phyloP scores from a whole-genome alignment of 306 rosid species.

The Leucaena leucocephala region DNA sequence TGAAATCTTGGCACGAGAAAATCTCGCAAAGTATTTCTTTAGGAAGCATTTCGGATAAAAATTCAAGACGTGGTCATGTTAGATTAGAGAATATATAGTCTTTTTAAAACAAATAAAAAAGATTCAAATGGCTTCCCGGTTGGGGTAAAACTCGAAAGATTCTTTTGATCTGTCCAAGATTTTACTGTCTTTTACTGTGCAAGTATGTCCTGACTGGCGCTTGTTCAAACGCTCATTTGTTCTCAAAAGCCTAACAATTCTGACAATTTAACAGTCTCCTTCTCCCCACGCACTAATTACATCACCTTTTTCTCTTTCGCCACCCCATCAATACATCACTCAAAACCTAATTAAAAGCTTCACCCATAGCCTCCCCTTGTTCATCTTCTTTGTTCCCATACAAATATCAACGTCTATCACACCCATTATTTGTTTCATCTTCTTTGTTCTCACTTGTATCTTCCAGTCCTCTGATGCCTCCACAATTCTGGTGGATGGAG shows the following conservation, averaged over 20 bases:
- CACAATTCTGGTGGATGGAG: constrained; percentile 69
- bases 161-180: constrained; percentile 27
- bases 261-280: constrained; percentile 66
- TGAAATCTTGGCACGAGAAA: neutral
- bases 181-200: constrained; percentile 26
- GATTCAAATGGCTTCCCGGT: too few relatives aligned
- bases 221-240: constrained; percentile 61
- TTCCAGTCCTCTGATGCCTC: constrained; percentile 60
- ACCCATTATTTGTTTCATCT: constrained; percentile 38
- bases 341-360: constrained; percentile 8
- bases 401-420: constrained; percentile 40
- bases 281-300: constrained; percentile 49
- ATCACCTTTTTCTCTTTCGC: constrained; percentile 42
- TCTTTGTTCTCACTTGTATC: constrained; percentile 44
- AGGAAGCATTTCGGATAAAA: too few relatives aligned
- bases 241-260: constrained; percentile 59
- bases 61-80: too few relatives aligned
- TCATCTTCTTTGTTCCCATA: too few relatives aligned
- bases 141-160: neutral
- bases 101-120: too few relatives aligned
- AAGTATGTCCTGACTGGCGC: constrained; percentile 51
- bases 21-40: neutral
- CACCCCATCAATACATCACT: constrained; percentile 35
- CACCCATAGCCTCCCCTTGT: too few relatives aligned
- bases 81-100: too few relatives aligned